These are phyloP conservation scores for Pulchroboletus neoregius DNA, from an alignment of 1,284 basidiomycete genomes.

Conservation along the genomic window DNA sequence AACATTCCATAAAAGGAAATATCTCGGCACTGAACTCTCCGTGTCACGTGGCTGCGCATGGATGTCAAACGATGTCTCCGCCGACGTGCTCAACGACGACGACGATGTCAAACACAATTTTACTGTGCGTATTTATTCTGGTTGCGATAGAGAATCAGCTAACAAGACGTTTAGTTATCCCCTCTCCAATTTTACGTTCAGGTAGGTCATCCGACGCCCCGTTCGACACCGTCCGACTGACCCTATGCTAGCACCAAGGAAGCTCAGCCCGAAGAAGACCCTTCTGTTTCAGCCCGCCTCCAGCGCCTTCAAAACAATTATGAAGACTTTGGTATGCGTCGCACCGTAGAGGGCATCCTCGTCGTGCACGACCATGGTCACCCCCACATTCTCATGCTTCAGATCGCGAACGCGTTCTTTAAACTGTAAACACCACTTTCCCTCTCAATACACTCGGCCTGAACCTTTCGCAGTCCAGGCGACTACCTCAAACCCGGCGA, in stretches of 20 bases:
- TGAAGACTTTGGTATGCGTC: slow-evolving; percentile 92
- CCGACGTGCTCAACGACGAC: slow-evolving; percentile 23
- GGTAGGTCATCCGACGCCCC: slow-evolving; percentile 36
- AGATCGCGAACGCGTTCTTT: slow-evolving; percentile 98
- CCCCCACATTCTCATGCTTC: slow-evolving; percentile 94
- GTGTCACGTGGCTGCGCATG: slow-evolving; percentile 18
- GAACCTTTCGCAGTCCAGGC: slow-evolving; percentile 67
- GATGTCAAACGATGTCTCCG: slow-evolving; percentile 1
- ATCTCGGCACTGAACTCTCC: not conserved
- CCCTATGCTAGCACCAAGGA: slow-evolving; percentile 71
- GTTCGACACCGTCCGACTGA: slow-evolving; percentile 3
- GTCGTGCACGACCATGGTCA: slow-evolving; percentile 94
- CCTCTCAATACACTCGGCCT: not conserved
- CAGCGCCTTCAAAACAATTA: slow-evolving; percentile 93
- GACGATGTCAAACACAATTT: slow-evolving; percentile 72
- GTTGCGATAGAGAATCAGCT: not conserved
- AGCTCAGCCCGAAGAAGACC: slow-evolving; percentile 94
- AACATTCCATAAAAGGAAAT: slow-evolving; percentile 8
- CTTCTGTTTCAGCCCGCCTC: slow-evolving; percentile 85
- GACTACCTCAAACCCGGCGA: slow-evolving; percentile 97
- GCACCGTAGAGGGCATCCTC: slow-evolving; percentile 94
- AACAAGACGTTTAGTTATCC: slow-evolving; percentile 53
- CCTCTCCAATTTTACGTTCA: slow-evolving; percentile 86
- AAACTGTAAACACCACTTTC: slow-evolving; percentile 68
- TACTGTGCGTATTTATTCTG: slow-evolving; percentile 50